Evolutionary conservation across 1,139 yeast species (phyloP), one percentile per base, ranked within the genome.

Genomic region (Scheffersomyces segobiensis): DNA sequence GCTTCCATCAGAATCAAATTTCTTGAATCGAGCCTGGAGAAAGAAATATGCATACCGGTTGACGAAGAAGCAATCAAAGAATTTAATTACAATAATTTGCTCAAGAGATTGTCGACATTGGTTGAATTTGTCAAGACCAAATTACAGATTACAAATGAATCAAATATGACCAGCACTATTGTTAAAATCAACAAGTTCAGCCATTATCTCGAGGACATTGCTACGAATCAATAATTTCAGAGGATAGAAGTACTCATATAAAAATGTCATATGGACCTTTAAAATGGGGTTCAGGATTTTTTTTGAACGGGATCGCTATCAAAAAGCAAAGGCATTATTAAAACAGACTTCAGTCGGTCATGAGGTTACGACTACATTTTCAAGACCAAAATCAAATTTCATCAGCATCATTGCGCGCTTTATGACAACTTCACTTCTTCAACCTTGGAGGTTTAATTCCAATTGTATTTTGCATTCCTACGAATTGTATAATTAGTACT

Each of bases 51-150:
- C 49, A 52, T 63, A 17, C 53, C 49, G 17, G 48, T 56, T 21
- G 52, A 46, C 5, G 50, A 52, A 26, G 50, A 52, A 22, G 48
- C 49, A 3, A 21, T 57, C 7, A 56, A 60, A 2, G 60, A 57
- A 20, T 71, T 70, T 50, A 58, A 63, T 12, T 54, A 55, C n/a
- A 56, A 57, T 19, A 48, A 46, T 14, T 60, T 71, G 17, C 57
- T 65, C 46, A 56, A 63, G 18, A 63, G 63, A 52, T 63, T 71
- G 22, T 61, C 64, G 3, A 57, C 60, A 5, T 59, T 71, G 24
- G 59, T 65, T 22, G 63, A 65, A 24, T 70, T 69, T 53, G 60
- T 72, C 42, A 67, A 64, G 52, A 62, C 61, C 22, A 69, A 67
- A 54, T 60, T 69, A 19, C 63, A 62, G 47, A 55, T 58, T 50